Percentiles rank a stretch among this genome's conserved stretches.
These are phyloP conservation scores for Hansfordia pulvinata DNA, from an alignment of 2,329 filamentous ascomycete species.

Conservation along the genomic window DNA sequence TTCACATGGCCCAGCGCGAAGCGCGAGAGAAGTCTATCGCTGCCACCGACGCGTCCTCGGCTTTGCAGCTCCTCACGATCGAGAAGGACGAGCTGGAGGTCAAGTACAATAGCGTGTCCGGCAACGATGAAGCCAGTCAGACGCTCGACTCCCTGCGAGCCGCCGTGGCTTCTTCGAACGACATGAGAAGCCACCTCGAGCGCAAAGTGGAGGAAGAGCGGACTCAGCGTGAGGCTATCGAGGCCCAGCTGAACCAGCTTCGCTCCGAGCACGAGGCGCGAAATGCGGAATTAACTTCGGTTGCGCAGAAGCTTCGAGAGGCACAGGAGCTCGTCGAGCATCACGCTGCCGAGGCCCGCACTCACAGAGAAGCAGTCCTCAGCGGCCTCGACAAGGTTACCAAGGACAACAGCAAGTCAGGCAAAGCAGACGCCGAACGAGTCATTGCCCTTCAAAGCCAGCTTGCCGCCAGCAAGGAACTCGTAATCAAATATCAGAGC, in stretches of 20 bases:
- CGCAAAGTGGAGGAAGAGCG: slow-evolving; percentile 75
- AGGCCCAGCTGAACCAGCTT: slow-evolving; percentile 63
- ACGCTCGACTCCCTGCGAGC: slow-evolving; percentile 64
- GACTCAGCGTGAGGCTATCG: slow-evolving; percentile 56
- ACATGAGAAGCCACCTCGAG: slow-evolving; percentile 66
- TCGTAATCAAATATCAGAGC: slow-evolving; percentile 80
- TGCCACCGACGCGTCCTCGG: slow-evolving; percentile 61
- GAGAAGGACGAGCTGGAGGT: slow-evolving; percentile 68
- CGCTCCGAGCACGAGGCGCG: slow-evolving; percentile 73
- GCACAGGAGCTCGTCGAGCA: slow-evolving; percentile 80
- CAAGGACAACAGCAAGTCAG: slow-evolving; percentile 32
- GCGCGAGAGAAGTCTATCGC: slow-evolving; percentile 71
- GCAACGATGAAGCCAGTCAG: slow-evolving; percentile 53
- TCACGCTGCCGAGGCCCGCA: slow-evolving; percentile 74
- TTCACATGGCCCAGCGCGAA: slow-evolving; percentile 67
- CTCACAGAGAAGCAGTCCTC: slow-evolving; percentile 72
- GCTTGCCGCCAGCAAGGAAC: slow-evolving; percentile 58
- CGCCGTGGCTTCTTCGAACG: slow-evolving; percentile 66
- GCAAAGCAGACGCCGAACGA: slow-evolving; percentile 47
- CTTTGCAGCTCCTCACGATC: slow-evolving; percentile 63
- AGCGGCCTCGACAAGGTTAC: slow-evolving; percentile 66
- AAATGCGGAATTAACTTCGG: slow-evolving; percentile 61
- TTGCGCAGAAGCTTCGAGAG: slow-evolving; percentile 63
- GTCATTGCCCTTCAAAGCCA: slow-evolving; percentile 66
- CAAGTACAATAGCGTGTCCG: slow-evolving; percentile 54